phyloP scores from a whole-genome alignment of 441 rosid genomes.

The Euphorbia schlechtendalii region DNA sequence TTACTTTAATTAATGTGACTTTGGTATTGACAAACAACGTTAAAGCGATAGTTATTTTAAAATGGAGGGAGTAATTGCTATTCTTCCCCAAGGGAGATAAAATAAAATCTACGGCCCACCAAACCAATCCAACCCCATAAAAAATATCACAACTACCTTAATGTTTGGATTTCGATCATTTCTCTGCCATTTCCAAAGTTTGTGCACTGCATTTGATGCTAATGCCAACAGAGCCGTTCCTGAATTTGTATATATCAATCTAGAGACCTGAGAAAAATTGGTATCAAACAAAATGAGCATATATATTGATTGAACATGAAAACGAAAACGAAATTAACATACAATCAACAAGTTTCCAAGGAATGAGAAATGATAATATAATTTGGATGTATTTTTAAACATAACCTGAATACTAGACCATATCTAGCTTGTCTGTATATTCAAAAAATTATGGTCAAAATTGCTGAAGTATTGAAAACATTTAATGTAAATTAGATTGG shows the following conservation, averaged over 20 bases:
- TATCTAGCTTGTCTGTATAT: background rate
- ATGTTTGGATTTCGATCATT: conserved; percentile 78
- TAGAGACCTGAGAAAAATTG: conserved; percentile 59
- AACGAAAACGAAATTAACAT: background rate
- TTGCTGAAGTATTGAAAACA: background rate
- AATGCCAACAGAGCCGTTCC: conserved; percentile 91
- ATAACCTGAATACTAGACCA: background rate
- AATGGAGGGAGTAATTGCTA: too few relatives aligned
- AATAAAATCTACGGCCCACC: background rate
- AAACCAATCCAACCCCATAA: background rate
- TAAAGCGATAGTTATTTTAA: too few relatives aligned
- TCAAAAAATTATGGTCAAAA: too few relatives aligned
- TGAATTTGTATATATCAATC: conserved; percentile 90
- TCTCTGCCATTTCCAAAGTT: conserved; percentile 97
- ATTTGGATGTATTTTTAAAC: background rate
- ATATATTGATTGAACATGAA: conserved; percentile 3
- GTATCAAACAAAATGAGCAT: conserved; percentile 4
- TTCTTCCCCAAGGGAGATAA: background rate
- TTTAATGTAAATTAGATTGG: background rate
- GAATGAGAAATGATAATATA: background rate
- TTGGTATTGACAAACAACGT: too few relatives aligned
- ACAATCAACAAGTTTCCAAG: background rate
- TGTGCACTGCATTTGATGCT: conserved; percentile 90
- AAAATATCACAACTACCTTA: conserved; percentile 77
- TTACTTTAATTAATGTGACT: too few relatives aligned